phyloP scores from a whole-genome alignment of 2,329 filamentous ascomycete genomes.

The Fusarium agapanthi region DNA sequence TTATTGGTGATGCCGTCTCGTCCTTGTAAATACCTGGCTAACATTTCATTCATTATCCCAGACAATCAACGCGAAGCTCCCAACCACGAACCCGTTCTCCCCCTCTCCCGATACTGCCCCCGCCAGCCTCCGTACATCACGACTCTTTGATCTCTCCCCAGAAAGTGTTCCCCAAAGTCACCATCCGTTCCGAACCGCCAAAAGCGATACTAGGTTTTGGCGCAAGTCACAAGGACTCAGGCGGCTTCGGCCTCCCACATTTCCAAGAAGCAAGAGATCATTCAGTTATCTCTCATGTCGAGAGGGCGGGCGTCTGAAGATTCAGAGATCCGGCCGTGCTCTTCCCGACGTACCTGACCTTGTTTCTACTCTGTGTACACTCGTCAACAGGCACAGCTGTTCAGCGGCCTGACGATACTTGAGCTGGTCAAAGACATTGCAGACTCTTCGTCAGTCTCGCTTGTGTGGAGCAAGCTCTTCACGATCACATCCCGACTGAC shows the following conservation, averaged over 20 bases:
- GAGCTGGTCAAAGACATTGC: rapidly evolving
- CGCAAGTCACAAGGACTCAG: too few relatives aligned
- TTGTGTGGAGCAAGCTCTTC: background rate
- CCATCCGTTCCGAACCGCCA: background rate
- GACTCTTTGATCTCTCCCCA: too few relatives aligned
- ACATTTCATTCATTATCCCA: background rate
- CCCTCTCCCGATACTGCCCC: rapidly evolving
- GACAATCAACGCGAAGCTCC: too few relatives aligned
- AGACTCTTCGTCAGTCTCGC: rapidly evolving
- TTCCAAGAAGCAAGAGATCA: rapidly evolving
- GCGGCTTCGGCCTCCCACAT: rapidly evolving
- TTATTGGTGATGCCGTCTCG: rapidly evolving
- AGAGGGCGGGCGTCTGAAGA: too few relatives aligned
- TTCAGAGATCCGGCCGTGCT: rapidly evolving
- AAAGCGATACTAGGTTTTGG: rapidly evolving
- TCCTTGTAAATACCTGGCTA: background rate
- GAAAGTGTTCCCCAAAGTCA: too few relatives aligned
- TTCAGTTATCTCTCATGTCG: rapidly evolving
- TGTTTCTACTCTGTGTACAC: background rate
- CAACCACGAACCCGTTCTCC: background rate
- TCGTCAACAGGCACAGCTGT: rapidly evolving
- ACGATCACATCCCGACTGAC: background rate
- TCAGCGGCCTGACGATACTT: rapidly evolving
- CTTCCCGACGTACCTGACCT: rapidly evolving
- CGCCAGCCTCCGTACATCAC: rapidly evolving